Base-by-base conservation (phyloP, 192 early-diverging fungal genomes). In the Umbelopsis sp. region DNA sequence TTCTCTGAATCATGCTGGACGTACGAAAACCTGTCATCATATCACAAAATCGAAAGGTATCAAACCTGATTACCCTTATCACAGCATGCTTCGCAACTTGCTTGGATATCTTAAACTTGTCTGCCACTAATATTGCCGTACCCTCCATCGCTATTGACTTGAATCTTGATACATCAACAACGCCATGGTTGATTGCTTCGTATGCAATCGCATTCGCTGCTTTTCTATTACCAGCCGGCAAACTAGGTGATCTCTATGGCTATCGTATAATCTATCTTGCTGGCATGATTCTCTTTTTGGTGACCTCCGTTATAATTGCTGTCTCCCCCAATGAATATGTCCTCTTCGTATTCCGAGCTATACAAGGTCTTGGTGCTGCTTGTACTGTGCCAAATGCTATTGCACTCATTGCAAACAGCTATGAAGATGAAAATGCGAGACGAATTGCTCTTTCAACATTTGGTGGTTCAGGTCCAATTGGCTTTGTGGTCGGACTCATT, bases 331-430 rank as follows among this genome's bases (percentile, higher is more conserved):
- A 76, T 0, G 76, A 75, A 21, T 68, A 77, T 31, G 77, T 81
- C 71, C 59, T 81, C 25, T 81, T 76, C 43, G 74, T 81, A 41
- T 81, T 76, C 21, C 71, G 80, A 59, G 80, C 80, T 17, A 52
- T 81, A 22, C 80, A 81, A 45, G 80, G 80, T 11, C 62, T 81
- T 36, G 80, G 72, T 32, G 80, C 79, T 25, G 80, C 80, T 8
- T 74, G 78, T 73, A 80, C 79, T 1, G 73, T 80, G n/a, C 79
- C 79, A 12, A 77, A 71, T 24, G 79, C 72, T 5, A 41, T 81
- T 2, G 79, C 72, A 2, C 41, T 81, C 4, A 77, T 81, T 41
- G 69, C 75, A 6, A 77, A 75, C 24, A 81, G 70, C 3, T 72
- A 69, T 32, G 70, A 73, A 51, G 72, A 66, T 43, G 79, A 76